Evolutionary conservation across 2,329 filamentous ascomycete species (phyloP).

Genomic region (Sarocladium kiliense): DNA sequence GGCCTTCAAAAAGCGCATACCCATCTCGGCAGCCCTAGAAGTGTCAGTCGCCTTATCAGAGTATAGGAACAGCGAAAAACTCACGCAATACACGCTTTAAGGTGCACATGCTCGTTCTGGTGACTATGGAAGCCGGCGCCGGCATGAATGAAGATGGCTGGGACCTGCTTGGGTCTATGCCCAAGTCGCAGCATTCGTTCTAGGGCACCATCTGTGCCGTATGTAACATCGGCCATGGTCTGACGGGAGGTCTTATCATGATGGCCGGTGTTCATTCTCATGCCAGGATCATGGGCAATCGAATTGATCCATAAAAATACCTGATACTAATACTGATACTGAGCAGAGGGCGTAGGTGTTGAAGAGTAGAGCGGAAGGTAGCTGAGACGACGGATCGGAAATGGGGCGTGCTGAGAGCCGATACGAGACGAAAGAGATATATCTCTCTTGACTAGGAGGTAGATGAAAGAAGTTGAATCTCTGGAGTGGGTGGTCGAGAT

Average conservation of each 20-base stretch:
- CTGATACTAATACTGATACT: background rate
- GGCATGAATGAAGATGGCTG: slow-evolving; percentile 90
- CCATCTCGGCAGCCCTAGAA: slow-evolving; percentile 73
- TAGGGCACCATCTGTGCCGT: slow-evolving; percentile 35
- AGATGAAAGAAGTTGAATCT: background rate
- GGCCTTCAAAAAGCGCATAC: slow-evolving; percentile 73
- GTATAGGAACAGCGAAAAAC: slow-evolving; percentile 23
- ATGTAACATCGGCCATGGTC: slow-evolving; percentile 43
- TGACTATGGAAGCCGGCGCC: slow-evolving; percentile 91
- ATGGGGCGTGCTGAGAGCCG: background rate
- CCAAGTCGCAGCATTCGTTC: slow-evolving; percentile 32
- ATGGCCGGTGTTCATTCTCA: slow-evolving; percentile 23
- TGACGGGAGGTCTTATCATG: slow-evolving; percentile 24
- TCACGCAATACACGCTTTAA: slow-evolving; percentile 84
- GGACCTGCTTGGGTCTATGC: slow-evolving; percentile 35
- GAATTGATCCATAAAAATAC: slow-evolving; percentile 2
- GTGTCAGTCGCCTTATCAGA: background rate
- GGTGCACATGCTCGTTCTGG: slow-evolving; percentile 78
- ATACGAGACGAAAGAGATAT: background rate
- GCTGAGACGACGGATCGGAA: background rate
- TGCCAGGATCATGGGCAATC: slow-evolving; percentile 1
- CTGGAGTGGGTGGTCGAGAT: background rate
- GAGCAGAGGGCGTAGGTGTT: background rate
- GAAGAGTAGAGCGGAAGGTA: background rate
- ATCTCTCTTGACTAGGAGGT: background rate